Evolutionary conservation across 2,329 filamentous ascomycete genomes (phyloP).

Genomic region (Hymenoscyphus occultus): DNA sequence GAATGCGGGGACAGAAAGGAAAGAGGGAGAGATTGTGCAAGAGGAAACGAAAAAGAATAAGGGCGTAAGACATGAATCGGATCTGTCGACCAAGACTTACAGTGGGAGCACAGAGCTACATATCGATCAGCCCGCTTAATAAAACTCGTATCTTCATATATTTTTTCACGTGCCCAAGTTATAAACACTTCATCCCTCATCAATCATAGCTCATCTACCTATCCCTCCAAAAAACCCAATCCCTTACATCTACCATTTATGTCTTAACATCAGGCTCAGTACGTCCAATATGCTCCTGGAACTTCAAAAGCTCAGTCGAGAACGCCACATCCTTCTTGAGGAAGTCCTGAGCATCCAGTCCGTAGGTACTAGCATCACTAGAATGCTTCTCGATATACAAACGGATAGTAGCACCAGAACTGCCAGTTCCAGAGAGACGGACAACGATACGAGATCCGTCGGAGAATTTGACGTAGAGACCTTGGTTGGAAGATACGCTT

Average conservation of each 20-base stretch:
- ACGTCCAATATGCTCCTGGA: constrained; percentile 89
- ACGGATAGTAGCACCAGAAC: constrained; percentile 91
- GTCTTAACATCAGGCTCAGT: constrained; percentile 97
- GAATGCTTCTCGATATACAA: constrained; percentile 97
- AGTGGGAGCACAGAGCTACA: too few species aligned
- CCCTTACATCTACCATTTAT: constrained; percentile 44
- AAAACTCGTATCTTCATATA: too few species aligned
- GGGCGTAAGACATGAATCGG: too few species aligned
- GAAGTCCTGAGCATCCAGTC: constrained; percentile 86
- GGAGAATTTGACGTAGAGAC: constrained; percentile 89
- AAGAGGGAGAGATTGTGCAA: too few species aligned
- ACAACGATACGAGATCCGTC: constrained; percentile 95
- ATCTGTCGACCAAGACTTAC: too few species aligned
- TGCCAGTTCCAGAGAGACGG: constrained; percentile 90
- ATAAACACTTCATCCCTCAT: not conserved
- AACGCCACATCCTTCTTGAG: constrained; percentile 85
- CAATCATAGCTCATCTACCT: not conserved
- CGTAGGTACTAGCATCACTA: constrained; percentile 73
- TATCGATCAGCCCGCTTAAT: too few species aligned
- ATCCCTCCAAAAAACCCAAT: not conserved
- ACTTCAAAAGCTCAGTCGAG: constrained; percentile 80
- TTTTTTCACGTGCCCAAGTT: not conserved
- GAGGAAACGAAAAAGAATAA: too few species aligned
- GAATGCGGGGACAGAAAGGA: too few species aligned
- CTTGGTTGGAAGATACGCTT: constrained; percentile 92